These are phyloP conservation scores for Vararia minispora DNA, from an alignment of 768 basidiomycete species.

Conservation along the genomic window DNA sequence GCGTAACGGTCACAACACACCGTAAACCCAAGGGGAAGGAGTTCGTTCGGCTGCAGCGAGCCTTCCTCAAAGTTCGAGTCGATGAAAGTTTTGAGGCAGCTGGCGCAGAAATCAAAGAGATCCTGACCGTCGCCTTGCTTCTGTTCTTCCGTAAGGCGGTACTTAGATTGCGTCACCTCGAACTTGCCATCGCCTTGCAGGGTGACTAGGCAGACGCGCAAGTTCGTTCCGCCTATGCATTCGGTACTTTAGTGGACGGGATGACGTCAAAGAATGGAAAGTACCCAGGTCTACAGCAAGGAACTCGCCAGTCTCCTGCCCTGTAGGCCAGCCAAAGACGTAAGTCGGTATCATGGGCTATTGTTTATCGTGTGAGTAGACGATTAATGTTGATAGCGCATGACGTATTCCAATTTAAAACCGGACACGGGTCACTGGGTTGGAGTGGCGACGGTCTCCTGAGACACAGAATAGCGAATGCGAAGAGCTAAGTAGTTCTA, in stretches of 20 bases:
- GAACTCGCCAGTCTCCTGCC: slow-evolving; percentile 80
- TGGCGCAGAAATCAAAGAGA: slow-evolving; percentile 95
- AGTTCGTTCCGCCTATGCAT: slow-evolving; percentile 75
- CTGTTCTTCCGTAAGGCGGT: slow-evolving; percentile 93
- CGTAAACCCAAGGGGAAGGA: slow-evolving; percentile 85
- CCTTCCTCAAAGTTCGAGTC: slow-evolving; percentile 54
- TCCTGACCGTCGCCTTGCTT: slow-evolving; percentile 96
- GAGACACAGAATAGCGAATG: too few species aligned
- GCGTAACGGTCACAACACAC: slow-evolving; percentile 35
- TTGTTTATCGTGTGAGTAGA: slow-evolving; percentile 3
- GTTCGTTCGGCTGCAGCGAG: slow-evolving; percentile 38
- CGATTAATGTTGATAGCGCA: neutral
- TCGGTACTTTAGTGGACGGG: neutral
- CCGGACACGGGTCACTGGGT: too few species aligned
- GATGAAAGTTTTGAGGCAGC: slow-evolving; percentile 84
- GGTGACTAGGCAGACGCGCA: slow-evolving; percentile 96
- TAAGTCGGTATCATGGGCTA: slow-evolving; percentile 96
- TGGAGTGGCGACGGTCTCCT: too few species aligned
- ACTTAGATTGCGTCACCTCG: slow-evolving; percentile 96
- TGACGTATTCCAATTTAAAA: too few species aligned
- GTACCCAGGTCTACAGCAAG: slow-evolving; percentile 82
- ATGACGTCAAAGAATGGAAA: slow-evolving; percentile 2
- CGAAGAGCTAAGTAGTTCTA: too few species aligned
- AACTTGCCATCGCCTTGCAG: slow-evolving; percentile 92
- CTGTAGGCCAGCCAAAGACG: slow-evolving; percentile 93